Base-by-base conservation (phyloP, 306 rosid species). In the Ammopiptanthus mongolicus region DNA sequence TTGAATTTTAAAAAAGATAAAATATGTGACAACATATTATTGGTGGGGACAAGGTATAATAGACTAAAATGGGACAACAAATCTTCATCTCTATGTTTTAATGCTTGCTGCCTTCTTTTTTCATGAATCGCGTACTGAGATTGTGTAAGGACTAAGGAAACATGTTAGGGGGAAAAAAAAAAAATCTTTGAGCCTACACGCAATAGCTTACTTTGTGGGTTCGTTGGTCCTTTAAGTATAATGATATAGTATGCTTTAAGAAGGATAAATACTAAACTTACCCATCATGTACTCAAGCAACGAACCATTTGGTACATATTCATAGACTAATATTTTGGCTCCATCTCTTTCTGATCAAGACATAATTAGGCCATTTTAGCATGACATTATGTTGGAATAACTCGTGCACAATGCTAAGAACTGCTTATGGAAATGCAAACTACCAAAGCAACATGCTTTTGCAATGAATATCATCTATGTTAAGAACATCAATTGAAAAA, bases 261-360 rank as follows among this genome's bases (percentile, higher is more conserved):
- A 76, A 33, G 51, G 71, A 39, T 46, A 58, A 56, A 31, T 42
- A 62, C 13, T 21, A 28, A 46, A 74, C 79, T 53, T 82, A 91
- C 97, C 92, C 55, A 83, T 88, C 61, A 93, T 82, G 82, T 80
- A 84, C 69, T 91, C 97, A 1, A 93, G 93, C 41, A 89, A 81
- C 29, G 97, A 89, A 56, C 96, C 98, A 75, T 89, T 85, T 44
- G 98, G 89, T 28, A 81, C 97, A 59, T 86, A 91, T 68, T 93
- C 96, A 76, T 93, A 93, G 19, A 91, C 85, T 78, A 91, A 75
- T 34, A 89, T 75, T 78, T 81, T 87, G 6, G 86, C 87, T 28
- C 90, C 87, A 72, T 18, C 69, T 78, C 52, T 58, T 34, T 84
- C 96, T 89, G 89, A 52, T 15, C 15, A 63, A 66, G 39, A 68